phyloP scores from a whole-genome alignment of 345 rosid species.

The Syzygium oleosum region DNA sequence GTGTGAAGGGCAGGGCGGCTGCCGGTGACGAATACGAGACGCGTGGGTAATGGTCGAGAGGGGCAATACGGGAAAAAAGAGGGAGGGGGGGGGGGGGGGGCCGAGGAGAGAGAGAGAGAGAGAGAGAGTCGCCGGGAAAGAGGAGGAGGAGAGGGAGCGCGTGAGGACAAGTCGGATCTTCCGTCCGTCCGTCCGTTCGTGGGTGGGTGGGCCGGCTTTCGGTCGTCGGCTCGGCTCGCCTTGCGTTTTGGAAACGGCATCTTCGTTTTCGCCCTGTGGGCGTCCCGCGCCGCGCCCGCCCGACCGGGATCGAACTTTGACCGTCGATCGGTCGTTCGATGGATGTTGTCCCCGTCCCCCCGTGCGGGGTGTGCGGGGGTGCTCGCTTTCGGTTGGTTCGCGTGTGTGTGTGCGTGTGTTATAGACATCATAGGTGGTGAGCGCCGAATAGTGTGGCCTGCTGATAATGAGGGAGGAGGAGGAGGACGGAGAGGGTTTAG shows the following conservation, averaged over 20 bases:
- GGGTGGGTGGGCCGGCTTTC: slow-evolving; percentile 7
- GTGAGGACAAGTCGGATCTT: slow-evolving; percentile 8
- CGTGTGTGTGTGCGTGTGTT: not conserved
- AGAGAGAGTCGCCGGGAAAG: not conserved
- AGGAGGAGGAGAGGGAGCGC: not conserved
- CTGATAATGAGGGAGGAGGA: not conserved
- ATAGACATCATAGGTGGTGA: not conserved
- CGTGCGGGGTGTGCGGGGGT: not conserved
- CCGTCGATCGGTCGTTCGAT: not conserved
- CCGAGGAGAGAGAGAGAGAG: not conserved
- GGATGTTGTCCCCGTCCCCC: not conserved
- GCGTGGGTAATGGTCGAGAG: not conserved
- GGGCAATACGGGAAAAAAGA: not conserved
- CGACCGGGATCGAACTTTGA: not conserved
- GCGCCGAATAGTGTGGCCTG: not conserved
- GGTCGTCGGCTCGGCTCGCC: slow-evolving; percentile 10
- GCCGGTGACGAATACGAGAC: not conserved
- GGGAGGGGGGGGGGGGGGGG: not conserved
- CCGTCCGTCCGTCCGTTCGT: not conserved
- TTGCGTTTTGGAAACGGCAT: slow-evolving; percentile 7
- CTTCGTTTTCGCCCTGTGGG: not conserved
- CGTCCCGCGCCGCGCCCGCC: not conserved
- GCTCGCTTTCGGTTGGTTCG: not conserved
- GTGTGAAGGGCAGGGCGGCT: not conserved
- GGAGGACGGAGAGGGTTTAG: not conserved